A percentile compares a stretch with the other conserved stretches of the same genome.
These are phyloP conservation scores for Pleurotus eryngii DNA, from an alignment of 768 basidiomycete species.

Conservation along the genomic window DNA sequence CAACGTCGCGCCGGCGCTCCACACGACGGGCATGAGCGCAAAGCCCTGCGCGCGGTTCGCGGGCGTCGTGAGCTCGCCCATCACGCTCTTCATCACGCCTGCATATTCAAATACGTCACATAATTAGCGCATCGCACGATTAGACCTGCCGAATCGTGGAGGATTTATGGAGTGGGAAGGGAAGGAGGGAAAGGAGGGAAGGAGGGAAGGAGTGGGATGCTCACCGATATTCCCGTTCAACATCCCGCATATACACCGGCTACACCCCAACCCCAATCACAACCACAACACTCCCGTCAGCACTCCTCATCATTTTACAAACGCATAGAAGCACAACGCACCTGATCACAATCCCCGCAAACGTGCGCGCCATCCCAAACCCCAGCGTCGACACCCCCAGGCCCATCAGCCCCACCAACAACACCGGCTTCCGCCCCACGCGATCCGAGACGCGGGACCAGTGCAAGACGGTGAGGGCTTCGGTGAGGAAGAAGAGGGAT, in stretches of 20 bases:
- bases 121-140: too few relatives aligned
- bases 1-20: conserved; percentile 40
- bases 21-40: conserved; percentile 33
- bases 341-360: conserved; percentile 57
- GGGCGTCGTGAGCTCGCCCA: conserved; percentile 63
- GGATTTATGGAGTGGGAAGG: too few relatives aligned
- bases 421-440: conserved; percentile 58
- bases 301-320: too few relatives aligned
- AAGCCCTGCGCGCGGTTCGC: conserved; percentile 49
- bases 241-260: conserved; percentile 70
- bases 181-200: too few relatives aligned
- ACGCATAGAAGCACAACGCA: too few relatives aligned
- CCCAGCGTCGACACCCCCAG: conserved; percentile 48
- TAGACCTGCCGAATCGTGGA: too few relatives aligned
- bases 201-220: neutral
- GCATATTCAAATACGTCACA: too few relatives aligned
- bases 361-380: conserved; percentile 61
- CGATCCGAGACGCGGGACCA: conserved; percentile 64
- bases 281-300: too few relatives aligned
- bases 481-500: conserved; percentile 58
- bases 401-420: conserved; percentile 56
- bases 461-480: conserved; percentile 55
- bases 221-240: conserved; percentile 64
- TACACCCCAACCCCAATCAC: too few relatives aligned
- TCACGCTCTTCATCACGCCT: conserved; percentile 67